Base-by-base conservation (phyloP, 2,329 filamentous ascomycete species). In the Pestalotiopsis sp. region DNA sequence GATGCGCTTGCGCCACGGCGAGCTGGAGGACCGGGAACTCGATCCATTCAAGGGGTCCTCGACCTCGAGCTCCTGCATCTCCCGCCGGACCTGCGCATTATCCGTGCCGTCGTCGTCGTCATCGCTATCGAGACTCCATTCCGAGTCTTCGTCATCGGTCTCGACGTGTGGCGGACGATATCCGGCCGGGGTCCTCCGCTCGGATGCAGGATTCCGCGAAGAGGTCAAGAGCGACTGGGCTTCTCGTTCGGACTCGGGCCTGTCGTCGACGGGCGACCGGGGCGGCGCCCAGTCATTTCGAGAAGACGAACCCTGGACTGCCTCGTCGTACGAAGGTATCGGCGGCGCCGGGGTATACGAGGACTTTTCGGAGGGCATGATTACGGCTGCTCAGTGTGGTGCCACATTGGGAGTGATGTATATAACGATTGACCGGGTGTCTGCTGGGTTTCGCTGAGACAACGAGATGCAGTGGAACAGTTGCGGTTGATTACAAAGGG, bases 41-140 rank as follows among this genome's bases (percentile, higher is more conserved):
- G 81, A 74, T 68, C 80, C 77, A 63, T 82, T 79, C 25, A 82
- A 76, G 36, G 90, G 89, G 73, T 97, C 94, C 75, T 94, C 88
- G 57, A 97, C 89, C 73, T 97, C 94, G 87, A 97, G 90, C 86
- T 98, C 92, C 77, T 97, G 90, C 83, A 98, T 91, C 81, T 96
- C 93, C 73, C 92, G 88, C 71, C 93, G 90, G 74, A 96, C 86
- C 71, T 90, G 89, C 39, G 88, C 89, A 49, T 89, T 89, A 72
- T 92, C 87, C 39, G 80, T 78, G 81, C 83, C 31, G 31, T 1
- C 83, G 74, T 78, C 82, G 74, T 80, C 83, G 27, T 76, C 75
- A 27, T 71, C 70, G 62, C 69, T 71, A 2, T 76, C 75, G 41
- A 78, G 73, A 27, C 79, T 79, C 82, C 86, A 80, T 76, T 86